Evolutionary conservation across 2,329 filamentous ascomycete species (phyloP).

Genomic region (Fusarium udum): DNA sequence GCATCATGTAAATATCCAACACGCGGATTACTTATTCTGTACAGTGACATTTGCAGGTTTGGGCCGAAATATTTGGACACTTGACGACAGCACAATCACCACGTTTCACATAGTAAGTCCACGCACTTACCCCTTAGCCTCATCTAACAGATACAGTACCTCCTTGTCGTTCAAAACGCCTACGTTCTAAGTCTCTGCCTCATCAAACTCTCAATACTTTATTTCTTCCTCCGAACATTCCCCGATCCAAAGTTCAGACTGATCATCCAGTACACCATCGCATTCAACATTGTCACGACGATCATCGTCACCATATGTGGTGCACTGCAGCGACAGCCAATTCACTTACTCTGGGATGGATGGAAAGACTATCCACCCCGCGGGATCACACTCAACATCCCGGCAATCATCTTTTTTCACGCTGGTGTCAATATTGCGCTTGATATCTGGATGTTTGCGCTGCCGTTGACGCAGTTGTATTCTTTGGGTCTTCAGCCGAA

Average conservation of each 20-base stretch:
- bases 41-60: neutral
- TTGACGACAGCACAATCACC: neutral
- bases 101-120: neutral
- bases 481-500: neutral
- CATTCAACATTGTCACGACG: neutral
- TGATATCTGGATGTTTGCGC: constrained; percentile 8
- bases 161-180: neutral
- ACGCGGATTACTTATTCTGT: accelerated
- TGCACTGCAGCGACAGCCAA: neutral
- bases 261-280: neutral
- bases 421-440: neutral
- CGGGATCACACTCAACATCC: neutral
- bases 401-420: neutral
- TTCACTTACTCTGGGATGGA: neutral
- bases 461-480: neutral
- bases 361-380: neutral
- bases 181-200: neutral
- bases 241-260: neutral
- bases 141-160: neutral
- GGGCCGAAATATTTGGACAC: neutral
- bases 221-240: constrained; percentile 1
- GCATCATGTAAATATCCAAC: accelerated
- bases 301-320: neutral
- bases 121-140: accelerated
- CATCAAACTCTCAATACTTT: constrained; percentile 6